Base-by-base conservation (phyloP, 2,329 filamentous ascomycete species). In the Aspergillus pseudotamarii region DNA sequence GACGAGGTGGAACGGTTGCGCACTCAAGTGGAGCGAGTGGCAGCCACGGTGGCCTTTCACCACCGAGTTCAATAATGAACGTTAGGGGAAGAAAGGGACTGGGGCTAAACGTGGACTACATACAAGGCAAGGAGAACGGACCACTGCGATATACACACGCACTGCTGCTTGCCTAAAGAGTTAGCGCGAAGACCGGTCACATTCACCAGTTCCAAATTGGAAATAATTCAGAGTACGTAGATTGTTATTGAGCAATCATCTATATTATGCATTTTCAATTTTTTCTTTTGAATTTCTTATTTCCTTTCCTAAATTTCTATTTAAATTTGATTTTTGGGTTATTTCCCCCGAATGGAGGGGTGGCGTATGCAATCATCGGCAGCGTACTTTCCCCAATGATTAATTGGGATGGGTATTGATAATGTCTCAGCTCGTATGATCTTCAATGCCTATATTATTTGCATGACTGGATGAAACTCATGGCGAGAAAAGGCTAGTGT, bases 1-100 rank as follows among this genome's bases (percentile, higher is more conserved):
- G 73, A 74, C 66, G 73, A 75, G 54, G 66, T 77, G 66, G 75
- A 78, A 67, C 71, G 68, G 60, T 68, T 78, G 59, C 75, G 73
- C 66, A 66, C 60, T 55, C 75, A 78, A 66, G 70, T 78, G 70
- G 76, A 77, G 63, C 73, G 72, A 60, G 69, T 76, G 50, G 68
- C 68, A 32, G 68, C 73, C 53, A 69, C 69, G 19, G 60, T 76
- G 55, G 67, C 73, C 32, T 58, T 68, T 56, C 70, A 72, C 54
- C 69, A 68, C 57, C 65, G 68, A 57, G 63, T 60, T 54, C 65
- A 61, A 36, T 59, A 28, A 66, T 43, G 30, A 36, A 34, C 60
- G n/a, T 34, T 58, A 51, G 30, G 38, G 48, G 55, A 38, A 48
- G 19, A 36, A 55, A 30, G 23, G 21, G 23, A 21, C 54, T 43